These are phyloP conservation scores for Paraphoma chrysanthemicola DNA, from an alignment of 2,329 filamentous ascomycete genomes.

Conservation along the genomic window DNA sequence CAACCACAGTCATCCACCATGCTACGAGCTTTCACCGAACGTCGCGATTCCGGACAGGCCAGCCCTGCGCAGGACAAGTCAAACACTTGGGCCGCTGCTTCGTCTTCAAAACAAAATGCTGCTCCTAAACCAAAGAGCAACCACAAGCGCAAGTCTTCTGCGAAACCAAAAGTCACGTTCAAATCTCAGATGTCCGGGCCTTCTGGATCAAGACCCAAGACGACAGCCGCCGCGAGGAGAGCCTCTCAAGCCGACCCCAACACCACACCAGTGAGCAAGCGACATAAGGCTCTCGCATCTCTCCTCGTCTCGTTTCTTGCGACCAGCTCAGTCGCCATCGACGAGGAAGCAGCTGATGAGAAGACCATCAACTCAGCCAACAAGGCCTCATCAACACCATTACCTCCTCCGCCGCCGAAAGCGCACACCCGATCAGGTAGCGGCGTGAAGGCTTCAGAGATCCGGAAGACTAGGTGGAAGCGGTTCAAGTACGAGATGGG, in stretches of 20 bases:
- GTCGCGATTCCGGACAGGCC: conserved; percentile 1
- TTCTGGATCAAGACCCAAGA: background rate
- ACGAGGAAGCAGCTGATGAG: conserved; percentile 16
- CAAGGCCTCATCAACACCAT: conserved; percentile 5
- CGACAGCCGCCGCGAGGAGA: background rate
- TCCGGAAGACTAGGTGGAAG: conserved; percentile 17
- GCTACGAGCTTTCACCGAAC: conserved; percentile 7
- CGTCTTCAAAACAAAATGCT: background rate
- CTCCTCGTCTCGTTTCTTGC: conserved; percentile 25
- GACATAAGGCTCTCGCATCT: conserved; percentile 20
- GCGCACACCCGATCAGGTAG: background rate
- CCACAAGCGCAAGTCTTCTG: conserved; percentile 3
- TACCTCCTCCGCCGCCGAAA: conserved; percentile 7
- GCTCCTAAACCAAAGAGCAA: conserved; percentile 1
- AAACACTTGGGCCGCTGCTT: background rate
- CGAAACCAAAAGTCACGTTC: conserved; percentile 4
- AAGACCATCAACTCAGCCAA: conserved; percentile 23
- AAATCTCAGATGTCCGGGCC: conserved; percentile 7
- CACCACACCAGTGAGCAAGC: conserved; percentile 12
- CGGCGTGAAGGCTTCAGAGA: conserved; percentile 12
- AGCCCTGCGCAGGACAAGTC: background rate
- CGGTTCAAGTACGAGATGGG: conserved; percentile 19
- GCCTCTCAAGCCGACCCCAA: background rate
- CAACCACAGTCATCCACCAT: background rate
- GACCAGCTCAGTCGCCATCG: conserved; percentile 21